A percentile compares a stretch with the other conserved stretches of the same genome.
phyloP scores from a whole-genome alignment of 805 yeast species.

The Starmerella vitae region DNA sequence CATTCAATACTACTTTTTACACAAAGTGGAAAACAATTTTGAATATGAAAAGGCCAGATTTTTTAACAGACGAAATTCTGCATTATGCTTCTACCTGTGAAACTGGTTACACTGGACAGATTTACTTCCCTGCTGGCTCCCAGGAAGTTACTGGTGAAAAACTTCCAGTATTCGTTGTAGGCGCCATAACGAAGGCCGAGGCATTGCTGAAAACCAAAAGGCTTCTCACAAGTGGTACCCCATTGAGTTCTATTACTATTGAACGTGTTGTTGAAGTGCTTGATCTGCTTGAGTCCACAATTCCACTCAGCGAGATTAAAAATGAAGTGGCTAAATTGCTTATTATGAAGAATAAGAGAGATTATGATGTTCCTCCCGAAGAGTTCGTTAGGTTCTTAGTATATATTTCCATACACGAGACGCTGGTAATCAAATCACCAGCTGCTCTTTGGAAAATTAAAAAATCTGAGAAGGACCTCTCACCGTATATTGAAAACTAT shows the following conservation, averaged over 20 bases:
- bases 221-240: neutral
- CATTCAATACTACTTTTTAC: constrained; percentile 1
- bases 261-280: neutral
- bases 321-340: constrained; percentile 1
- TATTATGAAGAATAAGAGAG: neutral
- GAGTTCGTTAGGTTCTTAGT: neutral
- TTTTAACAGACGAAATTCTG: neutral
- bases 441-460: neutral
- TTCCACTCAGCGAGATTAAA: neutral
- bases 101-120: neutral
- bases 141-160: neutral
- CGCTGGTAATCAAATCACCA: neutral
- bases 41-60: neutral
- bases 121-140: neutral
- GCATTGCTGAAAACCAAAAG: neutral
- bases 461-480: neutral
- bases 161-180: neutral
- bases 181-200: neutral
- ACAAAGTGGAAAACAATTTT: neutral
- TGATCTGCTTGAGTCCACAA: neutral
- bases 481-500: neutral
- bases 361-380: neutral
- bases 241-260: neutral
- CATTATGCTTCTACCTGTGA: neutral
- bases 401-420: neutral